Conservation (phyloP, 208 protist genomes). For the Herpetomonas tarakana region DNA sequence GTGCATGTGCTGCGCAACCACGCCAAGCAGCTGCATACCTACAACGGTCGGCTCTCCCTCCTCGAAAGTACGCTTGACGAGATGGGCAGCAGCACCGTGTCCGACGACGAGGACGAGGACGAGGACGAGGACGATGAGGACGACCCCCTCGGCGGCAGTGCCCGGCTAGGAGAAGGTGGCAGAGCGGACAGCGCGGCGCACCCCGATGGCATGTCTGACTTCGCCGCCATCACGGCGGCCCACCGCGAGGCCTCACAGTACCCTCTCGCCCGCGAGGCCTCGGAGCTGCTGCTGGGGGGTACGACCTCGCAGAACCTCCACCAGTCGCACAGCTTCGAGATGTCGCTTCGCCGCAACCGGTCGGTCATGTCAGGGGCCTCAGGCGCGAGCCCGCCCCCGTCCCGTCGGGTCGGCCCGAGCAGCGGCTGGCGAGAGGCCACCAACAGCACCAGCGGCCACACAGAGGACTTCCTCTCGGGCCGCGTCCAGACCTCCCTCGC, state of each 20-base stretch:
- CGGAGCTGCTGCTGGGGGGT: not conserved
- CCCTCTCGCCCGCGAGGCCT: not conserved
- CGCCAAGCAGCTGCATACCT: constrained; percentile 33
- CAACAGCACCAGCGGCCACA: not conserved
- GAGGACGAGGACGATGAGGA: constrained; percentile 24
- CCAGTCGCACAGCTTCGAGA: not conserved
- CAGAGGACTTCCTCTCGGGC: not conserved
- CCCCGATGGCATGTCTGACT: not conserved
- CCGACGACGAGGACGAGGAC: constrained; percentile 23
- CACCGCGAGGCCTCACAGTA: not conserved
- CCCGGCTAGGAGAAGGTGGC: no score
- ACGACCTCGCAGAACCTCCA: not conserved
- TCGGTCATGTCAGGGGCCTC: not conserved
- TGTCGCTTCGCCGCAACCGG: not conserved
- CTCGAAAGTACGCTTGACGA: constrained; percentile 23
- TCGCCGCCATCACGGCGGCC: not conserved
- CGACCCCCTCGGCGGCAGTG: constrained; percentile 12
- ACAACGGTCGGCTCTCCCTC: constrained; percentile 18
- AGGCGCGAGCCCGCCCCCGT: not conserved
- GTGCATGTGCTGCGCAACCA: constrained; percentile 71
- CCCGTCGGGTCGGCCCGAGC: not conserved
- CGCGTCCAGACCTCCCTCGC: not conserved
- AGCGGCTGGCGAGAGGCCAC: not conserved
- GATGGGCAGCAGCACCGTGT: constrained; percentile 14
- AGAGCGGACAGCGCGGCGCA: constrained; percentile 2